Evolutionary conservation across 2,329 filamentous ascomycete species (phyloP), one percentile per base, ranked within the genome.

Genomic region (Rhynchosporium secalis): DNA sequence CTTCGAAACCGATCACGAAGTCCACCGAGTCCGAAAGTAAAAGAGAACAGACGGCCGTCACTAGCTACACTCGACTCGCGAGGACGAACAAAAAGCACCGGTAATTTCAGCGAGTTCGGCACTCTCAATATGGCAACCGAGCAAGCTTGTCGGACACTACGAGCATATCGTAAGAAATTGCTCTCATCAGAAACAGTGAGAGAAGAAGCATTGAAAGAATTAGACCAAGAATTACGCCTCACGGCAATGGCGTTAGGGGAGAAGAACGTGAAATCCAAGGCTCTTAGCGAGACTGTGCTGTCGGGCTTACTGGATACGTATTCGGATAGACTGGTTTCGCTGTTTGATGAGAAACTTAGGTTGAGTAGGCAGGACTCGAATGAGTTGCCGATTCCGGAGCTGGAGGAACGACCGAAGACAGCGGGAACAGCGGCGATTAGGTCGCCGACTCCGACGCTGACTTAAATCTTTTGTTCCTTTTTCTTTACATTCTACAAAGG

Each of bases 301-400:
- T 83, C 80, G 46, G 87, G 86, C 56, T 76, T 92, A 49, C 77
- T 93, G 7, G 90, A 92, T 68, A 85, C 91, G 75, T 92, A 92
- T 70, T 90, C 88, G 2, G 88, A 91, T 70, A 81, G 86, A 63
- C 77, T 93, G 54, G 85, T 91, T 5, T 84, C 80, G 51, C 80
- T 92, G 75, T 79, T 93, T 49, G 89, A 92, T 66, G 86, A 91
- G 74, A 90, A 89, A 73, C 80, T 92, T 56, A 77, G 81, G 52
- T 75, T 86, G 40, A 79, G 66, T 28, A 66, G 65, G 58, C 48
- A 67, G 33, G 67, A 66, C 12, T 61, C 70, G 3, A 65, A 48
- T 40, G 64, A 68, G 28, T 41, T 54, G 13, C 55, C 56, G 45
- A 46, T 60, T 12, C 48, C 40, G 28, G 63, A 66, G 49, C 48